Base-by-base conservation (phyloP, 768 basidiomycete genomes). In the Boletus reticulatus region DNA sequence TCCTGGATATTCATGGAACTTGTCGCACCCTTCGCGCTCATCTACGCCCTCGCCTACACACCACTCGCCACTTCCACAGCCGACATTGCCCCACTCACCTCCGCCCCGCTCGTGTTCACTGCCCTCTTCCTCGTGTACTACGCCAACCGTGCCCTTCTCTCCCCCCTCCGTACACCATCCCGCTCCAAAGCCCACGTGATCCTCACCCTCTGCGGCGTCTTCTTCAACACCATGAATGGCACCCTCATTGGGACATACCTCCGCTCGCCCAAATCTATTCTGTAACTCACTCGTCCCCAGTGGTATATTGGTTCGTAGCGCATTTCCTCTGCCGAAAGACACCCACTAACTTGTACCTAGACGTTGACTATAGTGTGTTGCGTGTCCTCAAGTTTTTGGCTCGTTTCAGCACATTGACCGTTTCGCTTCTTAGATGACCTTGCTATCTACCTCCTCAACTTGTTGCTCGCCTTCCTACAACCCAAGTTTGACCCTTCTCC, bases 401-500 rank as follows among this genome's bases (percentile, higher is more conserved):
- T 38, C 17, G 47, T 46, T 39, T 44, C 50, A 36, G 37, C 45
- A 24, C 29, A 13, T 29, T 62, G 29, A 62, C 43, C 43, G 0
- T 45, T 49, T 9, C 61, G 12, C 42, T 48, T 9, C 61, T 13
- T 56, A 90, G 89, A 96, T 68, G 95, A 90, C 17, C 87, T 91
- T 62, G 94, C 92, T 31, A 98, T 97, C 63, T 98, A 98, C 75
- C 84, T 96, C 59, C 82, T 98, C 56, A 97, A 99, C 76, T 84
- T 99, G 50, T 85, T 99, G 52, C 82, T 99, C 61, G 96, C 97
- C 2, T 99, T 99, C 80, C 80, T 99, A 17, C 95, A 98, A 77
- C 97, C 97, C 34, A 92, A 89, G 71, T 98, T 99, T 71, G 97
- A 99, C 73, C 96, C 97, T 1, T 96, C 95, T 2, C 76, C 97